Evolutionary conservation across 352 stramenopile species (phyloP), one percentile per base, ranked within the genome.

Genomic region (Phytopythium mirpurense): DNA sequence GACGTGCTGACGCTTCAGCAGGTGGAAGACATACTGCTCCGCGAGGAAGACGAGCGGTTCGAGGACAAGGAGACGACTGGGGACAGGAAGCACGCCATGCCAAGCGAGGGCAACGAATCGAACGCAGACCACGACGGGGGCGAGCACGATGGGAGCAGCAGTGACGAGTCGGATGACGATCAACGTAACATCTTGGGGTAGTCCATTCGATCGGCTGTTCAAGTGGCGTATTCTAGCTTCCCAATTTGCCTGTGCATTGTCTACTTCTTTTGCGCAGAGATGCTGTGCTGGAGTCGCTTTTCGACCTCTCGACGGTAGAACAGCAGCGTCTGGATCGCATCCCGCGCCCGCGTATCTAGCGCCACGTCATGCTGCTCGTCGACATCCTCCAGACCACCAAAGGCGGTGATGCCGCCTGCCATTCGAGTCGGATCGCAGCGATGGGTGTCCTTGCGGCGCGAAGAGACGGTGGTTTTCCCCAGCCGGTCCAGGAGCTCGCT

Each of bases 221-320:
- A 40, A 37, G 31, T 24, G 27, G n/a, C n/a, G n/a, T n/a, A n/a
- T n/a, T n/a, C n/a, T n/a, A n/a, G n/a, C n/a, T n/a, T n/a, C n/a
- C n/a, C n/a, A n/a, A n/a, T n/a, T n/a, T n/a, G n/a, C 29, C 6
- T 42, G 16, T 12, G 4, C 6, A 21, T 18, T 26, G n/a, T 27
- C 19, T 44, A 44, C n/a, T 27, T 26, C 42, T 49, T 50, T n/a
- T 50, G 44, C 18, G 37, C 44, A 8, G 10, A 32, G 6, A 67
- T 53, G 38, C 75, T 65, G 9, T 51, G 47, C 41, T 64, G 63
- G 10, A 80, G 62, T 43, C 73, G 70, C 46, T 81, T 85, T 43
- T 82, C 75, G 26, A 88, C 74, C 53, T 88, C 78, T 43, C 67
- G 67, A 35, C 78, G 67, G 40, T 86, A 88, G 53, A 81, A 78